A percentile compares a stretch with the other conserved stretches of the same genome.
Conservation (phyloP, 108 stramenopile species). For the Mediolabrus comicus region DNA sequence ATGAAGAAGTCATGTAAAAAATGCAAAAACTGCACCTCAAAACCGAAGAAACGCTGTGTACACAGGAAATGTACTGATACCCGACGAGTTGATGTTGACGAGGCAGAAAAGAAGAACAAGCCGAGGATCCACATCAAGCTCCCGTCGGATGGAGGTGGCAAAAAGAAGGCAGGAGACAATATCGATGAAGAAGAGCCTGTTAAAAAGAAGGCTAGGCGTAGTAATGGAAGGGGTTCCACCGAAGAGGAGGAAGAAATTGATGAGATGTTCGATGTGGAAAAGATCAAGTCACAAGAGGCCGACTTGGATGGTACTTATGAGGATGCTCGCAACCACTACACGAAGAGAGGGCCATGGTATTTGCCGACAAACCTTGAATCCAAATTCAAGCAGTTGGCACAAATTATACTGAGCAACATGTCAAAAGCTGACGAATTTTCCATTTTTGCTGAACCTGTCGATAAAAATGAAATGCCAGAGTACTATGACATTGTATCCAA, state of each 20-base stretch:
- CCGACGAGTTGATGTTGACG: neutral
- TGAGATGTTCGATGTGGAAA: slow-evolving; percentile 42
- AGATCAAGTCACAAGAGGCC: slow-evolving; percentile 47
- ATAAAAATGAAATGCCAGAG: slow-evolving; percentile 48
- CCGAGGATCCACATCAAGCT: slow-evolving; percentile 62
- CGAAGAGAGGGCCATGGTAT: slow-evolving; percentile 59
- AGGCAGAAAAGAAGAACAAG: slow-evolving; percentile 19
- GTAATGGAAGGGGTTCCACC: slow-evolving; percentile 8
- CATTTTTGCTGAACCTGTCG: slow-evolving; percentile 72
- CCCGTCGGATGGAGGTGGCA: slow-evolving; percentile 13
- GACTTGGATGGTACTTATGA: slow-evolving; percentile 46
- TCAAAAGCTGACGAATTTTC: slow-evolving; percentile 58
- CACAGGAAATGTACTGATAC: slow-evolving; percentile 18
- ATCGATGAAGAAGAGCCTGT: neutral
- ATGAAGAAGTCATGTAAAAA: slow-evolving; percentile 48
- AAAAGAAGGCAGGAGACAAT: slow-evolving; percentile 18
- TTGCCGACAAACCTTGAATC: slow-evolving; percentile 50
- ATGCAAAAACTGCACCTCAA: slow-evolving; percentile 36
- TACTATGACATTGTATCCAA: slow-evolving; percentile 64
- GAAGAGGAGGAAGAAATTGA: slow-evolving; percentile 20
- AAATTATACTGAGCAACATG: slow-evolving; percentile 54
- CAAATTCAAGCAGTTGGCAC: slow-evolving; percentile 64
- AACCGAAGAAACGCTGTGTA: slow-evolving; percentile 37
- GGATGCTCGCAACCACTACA: slow-evolving; percentile 53
- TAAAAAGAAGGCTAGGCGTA: slow-evolving; percentile 27